Base-by-base conservation (phyloP, 176 grass and related monocot genomes). In the Aegilops sharonensis region DNA sequence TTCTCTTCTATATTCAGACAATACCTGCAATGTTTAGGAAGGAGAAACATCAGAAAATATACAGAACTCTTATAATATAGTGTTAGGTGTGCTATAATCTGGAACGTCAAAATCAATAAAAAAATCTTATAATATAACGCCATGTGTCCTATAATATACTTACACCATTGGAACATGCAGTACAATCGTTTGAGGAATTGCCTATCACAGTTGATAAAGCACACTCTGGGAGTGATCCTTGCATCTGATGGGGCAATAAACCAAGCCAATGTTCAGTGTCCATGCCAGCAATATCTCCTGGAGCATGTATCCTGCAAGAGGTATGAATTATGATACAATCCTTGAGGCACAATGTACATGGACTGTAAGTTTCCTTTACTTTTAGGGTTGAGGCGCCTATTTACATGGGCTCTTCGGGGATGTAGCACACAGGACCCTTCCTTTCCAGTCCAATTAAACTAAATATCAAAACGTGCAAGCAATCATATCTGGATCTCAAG, bases 161-260 rank as follows among this genome's bases (percentile, higher is more conserved):
- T 85, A 93, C 95, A 72, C 70, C 45, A 79, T 40, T 78, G 27
- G 90, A 94, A 89, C 95, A 97, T 42, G 95, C 95, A 88, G 82
- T 89, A 85, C 95, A 97, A 34, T 86, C 93, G 52, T 84, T 67
- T 40, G 89, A 94, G 70, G 90, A 91, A 81, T 91, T 79, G 42
- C 84, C 79, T 5, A 87, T 34, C 11, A 94, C 84, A 3, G 91
- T 94, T 39, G 88, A 79, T 75, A 92, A 84, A 86, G 62, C 71
- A 88, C 86, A 94, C 15, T 92, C 78, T 7, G 90, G 76, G 77
- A 94, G 78, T 63, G 89, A 93, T 56, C 90, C 95, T 75, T 79
- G 78, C 34, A 94, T 92, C 71, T 93, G 95, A 91, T 97, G 95
- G 30, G 95, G 95, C 31, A 94, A 93, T 50, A 97, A 61, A 85